Conservation (phyloP, 345 rosid genomes). For the Eucalyptus regnans region DNA sequence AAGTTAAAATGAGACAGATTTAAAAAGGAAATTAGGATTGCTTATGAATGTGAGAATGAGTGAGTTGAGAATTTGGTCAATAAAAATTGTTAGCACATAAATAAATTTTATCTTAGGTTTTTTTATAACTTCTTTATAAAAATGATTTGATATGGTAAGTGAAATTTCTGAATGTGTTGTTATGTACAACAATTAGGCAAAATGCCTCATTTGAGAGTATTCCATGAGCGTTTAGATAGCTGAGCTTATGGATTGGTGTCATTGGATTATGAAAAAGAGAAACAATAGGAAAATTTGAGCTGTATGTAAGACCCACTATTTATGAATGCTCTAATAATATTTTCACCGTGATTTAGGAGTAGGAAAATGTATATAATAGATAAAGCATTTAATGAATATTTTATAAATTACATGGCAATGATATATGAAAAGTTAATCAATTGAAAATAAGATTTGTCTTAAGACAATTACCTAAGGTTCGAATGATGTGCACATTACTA, state of each 20-base stretch:
- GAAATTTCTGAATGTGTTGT: no score
- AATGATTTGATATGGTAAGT: no score
- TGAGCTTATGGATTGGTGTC: fast-evolving
- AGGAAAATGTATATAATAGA: not conserved
- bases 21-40: not conserved
- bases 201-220: no score
- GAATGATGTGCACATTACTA: no score
- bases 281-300: fast-evolving
- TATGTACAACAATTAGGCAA: no score
- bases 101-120: no score
- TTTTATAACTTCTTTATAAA: no score
- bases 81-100: no score
- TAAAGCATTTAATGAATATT: fast-evolving
- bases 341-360: fast-evolving
- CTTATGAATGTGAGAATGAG: not conserved
- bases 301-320: not conserved
- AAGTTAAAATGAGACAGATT: not conserved
- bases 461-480: fast-evolving
- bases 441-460: fast-evolving
- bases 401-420: no score
- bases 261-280: fast-evolving
- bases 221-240: no score
- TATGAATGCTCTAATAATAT: not conserved
- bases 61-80: not conserved
- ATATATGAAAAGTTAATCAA: no score